These are phyloP conservation scores for Pythium brachiatum DNA, from an alignment of 352 stramenopile genomes.

Conservation along the genomic window DNA sequence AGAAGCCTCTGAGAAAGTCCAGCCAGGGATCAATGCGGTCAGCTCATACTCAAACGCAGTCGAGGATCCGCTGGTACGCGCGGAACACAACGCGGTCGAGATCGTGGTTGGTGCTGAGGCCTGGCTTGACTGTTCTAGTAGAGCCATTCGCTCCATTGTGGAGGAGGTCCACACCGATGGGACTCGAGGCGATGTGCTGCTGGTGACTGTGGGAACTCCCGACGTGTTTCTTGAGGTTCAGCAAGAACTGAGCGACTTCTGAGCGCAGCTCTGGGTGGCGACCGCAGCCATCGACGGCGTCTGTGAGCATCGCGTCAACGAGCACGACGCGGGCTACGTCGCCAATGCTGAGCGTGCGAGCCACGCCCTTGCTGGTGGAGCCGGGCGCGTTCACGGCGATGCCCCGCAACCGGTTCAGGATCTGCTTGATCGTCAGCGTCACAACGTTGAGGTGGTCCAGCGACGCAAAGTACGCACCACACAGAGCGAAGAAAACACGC, in stretches of 20 bases:
- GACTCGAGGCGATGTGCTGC: constrained; percentile 12
- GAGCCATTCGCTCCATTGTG: background rate
- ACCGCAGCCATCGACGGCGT: constrained; percentile 45
- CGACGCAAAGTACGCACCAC: constrained; percentile 35
- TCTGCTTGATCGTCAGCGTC: constrained; percentile 49
- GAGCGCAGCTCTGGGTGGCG: constrained; percentile 51
- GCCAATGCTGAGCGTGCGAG: constrained; percentile 8
- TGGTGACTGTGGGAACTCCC: constrained; percentile 20
- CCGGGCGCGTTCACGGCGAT: constrained; percentile 22
- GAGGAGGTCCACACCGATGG: constrained; percentile 4
- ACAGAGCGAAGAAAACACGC: constrained; percentile 51
- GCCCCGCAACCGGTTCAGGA: constrained; percentile 52
- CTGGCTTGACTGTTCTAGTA: background rate
- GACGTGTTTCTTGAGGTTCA: constrained; percentile 64
- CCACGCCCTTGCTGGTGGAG: constrained; percentile 9
- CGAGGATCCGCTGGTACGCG: constrained; percentile 22
- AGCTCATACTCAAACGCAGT: constrained; percentile 4
- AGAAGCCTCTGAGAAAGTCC: too few relatives aligned
- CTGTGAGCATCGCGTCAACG: constrained; percentile 42
- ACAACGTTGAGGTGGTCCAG: constrained; percentile 36
- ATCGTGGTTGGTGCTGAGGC: constrained; percentile 5
- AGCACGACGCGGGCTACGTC: constrained; percentile 33
- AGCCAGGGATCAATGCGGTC: too few relatives aligned
- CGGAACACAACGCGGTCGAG: constrained; percentile 16
- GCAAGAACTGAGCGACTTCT: constrained; percentile 62